Conservation (phyloP, 140 eudicot species). For the Oenanthe javanica region DNA sequence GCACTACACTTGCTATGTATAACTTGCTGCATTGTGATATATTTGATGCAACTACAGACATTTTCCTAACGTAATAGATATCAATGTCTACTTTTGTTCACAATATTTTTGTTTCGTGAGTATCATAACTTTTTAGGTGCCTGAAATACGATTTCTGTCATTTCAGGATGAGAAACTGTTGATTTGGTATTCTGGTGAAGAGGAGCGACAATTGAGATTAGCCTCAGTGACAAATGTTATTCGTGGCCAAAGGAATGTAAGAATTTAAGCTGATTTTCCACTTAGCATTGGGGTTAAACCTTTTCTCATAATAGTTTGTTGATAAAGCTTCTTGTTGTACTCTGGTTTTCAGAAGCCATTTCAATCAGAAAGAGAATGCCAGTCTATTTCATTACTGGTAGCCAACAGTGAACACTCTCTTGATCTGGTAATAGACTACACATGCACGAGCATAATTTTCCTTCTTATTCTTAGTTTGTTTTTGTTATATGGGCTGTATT, state of each 20-base stretch:
- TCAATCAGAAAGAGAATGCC: slow-evolving; percentile 48
- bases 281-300: background rate
- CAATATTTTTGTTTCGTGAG: background rate
- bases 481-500: too few relatives aligned
- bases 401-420: slow-evolving; percentile 47
- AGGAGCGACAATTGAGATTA: slow-evolving; percentile 45
- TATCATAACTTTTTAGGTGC: background rate
- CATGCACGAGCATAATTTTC: background rate
- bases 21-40: background rate
- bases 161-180: slow-evolving; percentile 57
- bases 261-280: background rate
- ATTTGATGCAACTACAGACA: background rate
- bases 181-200: slow-evolving; percentile 60
- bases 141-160: background rate
- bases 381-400: slow-evolving; percentile 43
- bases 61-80: background rate
- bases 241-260: slow-evolving; percentile 49
- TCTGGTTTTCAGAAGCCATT: slow-evolving; percentile 36
- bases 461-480: background rate
- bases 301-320: background rate
- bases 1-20: background rate
- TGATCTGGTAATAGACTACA: slow-evolving; percentile 38
- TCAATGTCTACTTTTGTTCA: background rate
- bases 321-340: background rate
- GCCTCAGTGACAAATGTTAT: slow-evolving; percentile 39